Evolutionary conservation across 2,329 filamentous ascomycete species (phyloP).

Genomic region (Fulvia fulva): DNA sequence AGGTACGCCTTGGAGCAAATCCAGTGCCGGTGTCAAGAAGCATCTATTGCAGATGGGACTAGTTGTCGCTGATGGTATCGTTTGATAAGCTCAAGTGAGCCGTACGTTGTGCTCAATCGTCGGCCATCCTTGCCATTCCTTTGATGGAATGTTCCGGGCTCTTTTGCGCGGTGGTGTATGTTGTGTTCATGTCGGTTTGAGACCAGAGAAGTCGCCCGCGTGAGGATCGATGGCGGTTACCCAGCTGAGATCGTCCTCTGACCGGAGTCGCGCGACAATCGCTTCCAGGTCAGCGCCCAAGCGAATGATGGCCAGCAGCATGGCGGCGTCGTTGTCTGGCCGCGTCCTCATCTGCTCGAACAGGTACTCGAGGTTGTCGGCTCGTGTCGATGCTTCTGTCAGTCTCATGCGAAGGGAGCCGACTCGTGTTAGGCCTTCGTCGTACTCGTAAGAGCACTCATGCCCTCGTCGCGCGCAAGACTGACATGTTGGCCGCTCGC

Average conservation of each 20-base stretch:
- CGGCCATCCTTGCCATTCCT: neutral
- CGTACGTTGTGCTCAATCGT: too few relatives aligned
- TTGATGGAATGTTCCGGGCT: neutral
- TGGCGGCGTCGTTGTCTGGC: conserved; percentile 19
- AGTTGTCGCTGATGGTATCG: too few relatives aligned
- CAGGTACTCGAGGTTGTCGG: conserved; percentile 19
- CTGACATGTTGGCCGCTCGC: conserved; percentile 16
- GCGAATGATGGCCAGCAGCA: conserved; percentile 18
- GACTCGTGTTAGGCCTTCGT: conserved; percentile 18
- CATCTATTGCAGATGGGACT: too few relatives aligned
- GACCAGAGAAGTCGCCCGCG: neutral
- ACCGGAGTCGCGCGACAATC: conserved; percentile 14
- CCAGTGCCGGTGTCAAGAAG: too few relatives aligned
- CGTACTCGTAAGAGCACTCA: conserved; percentile 21
- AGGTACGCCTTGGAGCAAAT: too few relatives aligned
- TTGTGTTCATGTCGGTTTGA: neutral
- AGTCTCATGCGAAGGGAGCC: conserved; percentile 15
- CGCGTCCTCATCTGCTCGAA: conserved; percentile 19
- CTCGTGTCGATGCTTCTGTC: conserved; percentile 11
- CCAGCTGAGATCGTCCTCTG: neutral
- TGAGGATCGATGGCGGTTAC: neutral
- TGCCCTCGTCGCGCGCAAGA: conserved; percentile 12
- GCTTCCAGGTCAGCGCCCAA: conserved; percentile 20
- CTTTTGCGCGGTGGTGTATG: neutral
- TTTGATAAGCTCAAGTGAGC: too few relatives aligned